Percentiles rank a stretch among this genome's conserved stretches.
Conservation (phyloP, 345 rosid species). For the Gossypium turneri region DNA sequence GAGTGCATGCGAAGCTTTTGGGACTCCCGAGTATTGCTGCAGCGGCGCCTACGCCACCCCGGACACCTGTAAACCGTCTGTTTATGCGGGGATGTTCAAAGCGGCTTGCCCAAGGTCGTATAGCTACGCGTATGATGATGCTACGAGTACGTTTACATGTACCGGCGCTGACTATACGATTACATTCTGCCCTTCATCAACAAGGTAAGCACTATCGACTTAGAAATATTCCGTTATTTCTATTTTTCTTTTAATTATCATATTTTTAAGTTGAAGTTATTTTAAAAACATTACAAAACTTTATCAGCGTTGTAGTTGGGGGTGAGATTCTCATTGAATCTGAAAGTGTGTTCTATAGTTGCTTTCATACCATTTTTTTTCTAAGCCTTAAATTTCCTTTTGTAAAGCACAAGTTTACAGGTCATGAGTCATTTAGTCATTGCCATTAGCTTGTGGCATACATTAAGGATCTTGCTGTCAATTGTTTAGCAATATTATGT, state of each 20-base stretch:
- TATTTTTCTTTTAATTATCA: not conserved
- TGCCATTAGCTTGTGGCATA: slow-evolving; percentile 10
- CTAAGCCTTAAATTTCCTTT: not conserved
- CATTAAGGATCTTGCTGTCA: slow-evolving; percentile 15
- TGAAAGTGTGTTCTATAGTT: slow-evolving; percentile 17
- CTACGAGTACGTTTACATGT: slow-evolving; percentile 73
- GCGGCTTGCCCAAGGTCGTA: slow-evolving; percentile 63
- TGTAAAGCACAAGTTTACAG: slow-evolving; percentile 19
- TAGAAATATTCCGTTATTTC: not conserved
- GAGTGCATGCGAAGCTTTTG: slow-evolving; percentile 80
- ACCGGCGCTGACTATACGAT: slow-evolving; percentile 52
- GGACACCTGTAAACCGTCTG: slow-evolving; percentile 53
- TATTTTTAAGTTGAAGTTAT: not conserved
- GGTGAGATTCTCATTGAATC: slow-evolving; percentile 17
- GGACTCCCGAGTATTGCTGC: slow-evolving; percentile 62
- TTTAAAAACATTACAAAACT: no score
- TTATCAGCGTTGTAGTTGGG: not conserved
- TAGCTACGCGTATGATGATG: slow-evolving; percentile 77
- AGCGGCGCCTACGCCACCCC: slow-evolving; percentile 60
- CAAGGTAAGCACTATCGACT: slow-evolving; percentile 40
- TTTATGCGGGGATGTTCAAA: slow-evolving; percentile 60
- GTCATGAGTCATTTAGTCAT: slow-evolving; percentile 1
- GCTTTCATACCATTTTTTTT: slow-evolving; percentile 15
- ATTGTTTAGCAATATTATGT: not conserved
- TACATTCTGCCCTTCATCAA: slow-evolving; percentile 65